These are phyloP conservation scores for Eucalyptus regnans DNA, from an alignment of 345 rosid genomes.

Conservation along the genomic window DNA sequence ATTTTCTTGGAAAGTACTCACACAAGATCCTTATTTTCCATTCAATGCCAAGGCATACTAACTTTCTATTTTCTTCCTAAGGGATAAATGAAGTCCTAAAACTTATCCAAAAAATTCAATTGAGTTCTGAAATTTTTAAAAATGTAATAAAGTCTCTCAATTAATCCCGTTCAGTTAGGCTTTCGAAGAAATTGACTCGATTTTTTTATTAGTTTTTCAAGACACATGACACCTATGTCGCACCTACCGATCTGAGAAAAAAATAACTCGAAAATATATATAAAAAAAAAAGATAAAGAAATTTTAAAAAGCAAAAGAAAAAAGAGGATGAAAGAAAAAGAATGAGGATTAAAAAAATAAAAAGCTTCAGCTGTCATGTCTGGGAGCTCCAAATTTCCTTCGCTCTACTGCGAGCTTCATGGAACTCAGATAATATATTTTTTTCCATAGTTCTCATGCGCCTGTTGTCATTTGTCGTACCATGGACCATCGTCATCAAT, in stretches of 20 bases:
- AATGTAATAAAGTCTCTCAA: fast-evolving
- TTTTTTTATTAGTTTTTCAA: neutral
- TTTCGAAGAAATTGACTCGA: neutral
- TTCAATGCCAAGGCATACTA: neutral
- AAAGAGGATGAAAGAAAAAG: neutral
- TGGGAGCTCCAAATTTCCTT: neutral
- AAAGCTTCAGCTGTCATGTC: neutral
- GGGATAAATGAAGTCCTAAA: neutral
- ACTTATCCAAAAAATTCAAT: fast-evolving
- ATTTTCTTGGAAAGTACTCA: neutral
- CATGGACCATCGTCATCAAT: neutral
- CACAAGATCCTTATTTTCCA: neutral
- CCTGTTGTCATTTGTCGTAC: neutral
- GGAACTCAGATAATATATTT: neutral
- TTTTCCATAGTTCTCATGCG: neutral
- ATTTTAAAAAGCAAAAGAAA: neutral
- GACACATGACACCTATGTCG: neutral
- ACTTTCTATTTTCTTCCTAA: neutral
- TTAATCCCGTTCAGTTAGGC: neutral
- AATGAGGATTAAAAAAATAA: neutral
- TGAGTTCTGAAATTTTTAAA: fast-evolving
- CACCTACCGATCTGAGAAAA: neutral
- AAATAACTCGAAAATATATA: too few species aligned
- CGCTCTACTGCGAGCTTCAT: neutral
- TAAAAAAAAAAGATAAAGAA: neutral